These are phyloP conservation scores for Acorus calamus DNA, from an alignment of 106 monocot genomes.

Conservation along the genomic window DNA sequence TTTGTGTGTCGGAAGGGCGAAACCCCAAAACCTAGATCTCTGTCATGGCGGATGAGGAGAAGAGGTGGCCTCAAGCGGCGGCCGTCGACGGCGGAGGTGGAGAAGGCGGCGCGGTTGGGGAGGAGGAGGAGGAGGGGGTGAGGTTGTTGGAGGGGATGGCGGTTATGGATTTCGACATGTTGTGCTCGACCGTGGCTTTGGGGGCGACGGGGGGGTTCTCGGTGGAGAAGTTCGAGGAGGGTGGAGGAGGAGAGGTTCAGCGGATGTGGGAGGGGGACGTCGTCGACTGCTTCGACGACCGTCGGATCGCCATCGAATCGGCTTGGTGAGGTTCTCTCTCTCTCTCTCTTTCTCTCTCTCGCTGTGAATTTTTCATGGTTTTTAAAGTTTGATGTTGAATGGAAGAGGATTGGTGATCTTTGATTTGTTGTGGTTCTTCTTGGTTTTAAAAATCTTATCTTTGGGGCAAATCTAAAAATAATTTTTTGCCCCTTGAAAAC, in stretches of 20 bases:
- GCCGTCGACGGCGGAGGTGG: neutral
- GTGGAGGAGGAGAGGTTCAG: conserved; percentile 32
- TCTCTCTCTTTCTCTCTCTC: neutral
- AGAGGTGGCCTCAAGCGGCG: too few relatives aligned
- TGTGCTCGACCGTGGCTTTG: conserved; percentile 78
- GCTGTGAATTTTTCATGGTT: neutral
- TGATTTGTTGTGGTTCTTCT: too few relatives aligned
- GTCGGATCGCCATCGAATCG: conserved; percentile 59
- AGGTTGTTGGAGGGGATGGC: conserved; percentile 5
- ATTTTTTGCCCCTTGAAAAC: too few relatives aligned
- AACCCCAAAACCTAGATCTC: too few relatives aligned
- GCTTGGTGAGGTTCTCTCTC: conserved; percentile 39
- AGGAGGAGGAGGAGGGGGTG: conserved; percentile 13
- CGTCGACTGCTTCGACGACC: conserved; percentile 64
- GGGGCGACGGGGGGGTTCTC: conserved; percentile 46
- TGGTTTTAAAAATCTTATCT: too few relatives aligned
- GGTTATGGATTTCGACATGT: conserved; percentile 85
- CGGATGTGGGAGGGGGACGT: conserved; percentile 93
- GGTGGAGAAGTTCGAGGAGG: conserved; percentile 10
- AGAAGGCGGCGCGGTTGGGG: neutral
- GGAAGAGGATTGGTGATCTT: too few relatives aligned
- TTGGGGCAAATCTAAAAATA: too few relatives aligned
- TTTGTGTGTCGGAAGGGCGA: too few relatives aligned
- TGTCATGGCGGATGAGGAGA: too few relatives aligned
- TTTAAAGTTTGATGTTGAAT: too few relatives aligned